These are phyloP conservation scores for Zasmidium cellare DNA, from an alignment of 2,329 filamentous ascomycete genomes.

Conservation along the genomic window DNA sequence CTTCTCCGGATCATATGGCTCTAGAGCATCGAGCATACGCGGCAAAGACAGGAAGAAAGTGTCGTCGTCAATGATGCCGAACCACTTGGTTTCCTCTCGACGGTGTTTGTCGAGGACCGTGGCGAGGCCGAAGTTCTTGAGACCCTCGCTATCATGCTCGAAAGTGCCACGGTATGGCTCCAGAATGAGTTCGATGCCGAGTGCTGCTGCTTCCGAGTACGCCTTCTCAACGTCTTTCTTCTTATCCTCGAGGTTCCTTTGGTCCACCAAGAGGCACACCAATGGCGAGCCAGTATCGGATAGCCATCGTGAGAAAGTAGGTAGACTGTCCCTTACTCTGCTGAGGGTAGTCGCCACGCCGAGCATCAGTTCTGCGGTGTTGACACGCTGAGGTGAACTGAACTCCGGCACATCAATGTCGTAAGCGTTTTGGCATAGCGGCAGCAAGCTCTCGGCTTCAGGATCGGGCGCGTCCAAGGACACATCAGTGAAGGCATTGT, in stretches of 20 bases:
- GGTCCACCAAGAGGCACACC: constrained; percentile 26
- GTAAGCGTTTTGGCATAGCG: constrained; percentile 16
- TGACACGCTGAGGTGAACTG: constrained; percentile 8
- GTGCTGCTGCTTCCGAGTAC: constrained; percentile 13
- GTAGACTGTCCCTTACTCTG: constrained; percentile 24
- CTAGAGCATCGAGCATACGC: constrained; percentile 21
- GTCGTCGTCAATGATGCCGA: constrained; percentile 32
- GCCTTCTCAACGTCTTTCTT: constrained; percentile 12
- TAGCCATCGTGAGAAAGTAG: constrained; percentile 27
- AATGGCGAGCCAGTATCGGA: constrained; percentile 27
- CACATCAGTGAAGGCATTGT: constrained; percentile 9
- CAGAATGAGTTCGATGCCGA: constrained; percentile 24
- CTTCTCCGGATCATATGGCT: constrained; percentile 19
- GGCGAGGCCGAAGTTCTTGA: constrained; percentile 29
- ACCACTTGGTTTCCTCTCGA: constrained; percentile 24
- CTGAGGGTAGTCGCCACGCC: constrained; percentile 27
- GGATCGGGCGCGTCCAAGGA: constrained; percentile 13
- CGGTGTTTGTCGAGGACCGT: constrained; percentile 20
- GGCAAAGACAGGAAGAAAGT: constrained; percentile 32
- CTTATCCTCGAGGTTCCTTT: constrained; percentile 16
- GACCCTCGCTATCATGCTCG: constrained; percentile 21
- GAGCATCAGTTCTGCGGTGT: constrained; percentile 25
- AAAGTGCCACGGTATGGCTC: constrained; percentile 22
- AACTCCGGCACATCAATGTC: constrained; percentile 23
- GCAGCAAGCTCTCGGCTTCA: constrained; percentile 14